Evolutionary conservation across 176 grass and related monocot species (phyloP), one percentile per base, ranked within the genome.

Genomic region (Aegilops longissima): DNA sequence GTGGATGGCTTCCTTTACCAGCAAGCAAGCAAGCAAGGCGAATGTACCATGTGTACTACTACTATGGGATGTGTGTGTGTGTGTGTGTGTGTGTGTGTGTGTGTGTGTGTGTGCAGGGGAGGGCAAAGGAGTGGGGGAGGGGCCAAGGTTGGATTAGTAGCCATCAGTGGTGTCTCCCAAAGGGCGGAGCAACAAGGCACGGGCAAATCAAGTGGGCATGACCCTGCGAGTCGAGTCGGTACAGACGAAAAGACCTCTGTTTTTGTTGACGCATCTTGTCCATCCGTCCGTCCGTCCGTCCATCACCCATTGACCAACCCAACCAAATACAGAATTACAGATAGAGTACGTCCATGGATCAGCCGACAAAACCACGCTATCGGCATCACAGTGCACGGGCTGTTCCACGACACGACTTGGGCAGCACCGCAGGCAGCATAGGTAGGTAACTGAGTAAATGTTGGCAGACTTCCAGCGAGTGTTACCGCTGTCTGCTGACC

Each of bases 181-280:
- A 79, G 65, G 33, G 74, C 12, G 29, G 44, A 23, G 17, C 20
- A 20, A 44, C 3, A 1, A 20, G 3, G 66, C 80, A 61, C 71
- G 30, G 75, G 75, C 44, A 67, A 2, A 54, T 54, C 51, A 54
- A 54, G 14, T 54, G 51, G 51, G 5, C 14, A 52, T 18, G 13
- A 17, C 45, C 12, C 12, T 49, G 45, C 45, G 45, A 14, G 5
- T n/a, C 7, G 36, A 35, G 5, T 45, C 45, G 45, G 87, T 63
- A 73, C 78, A 86, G 78, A 90, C 83, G 82, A 77, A 77, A 90
- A 70, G 27, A 68, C 51, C 16, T 47, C 17, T 12, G 4, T 10
- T 65, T 65, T 59, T 85, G 73, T 76, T 78, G 85, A 74, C 51
- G 16, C 51, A 54, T 54, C 51, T 6, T 18, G 14, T 54, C 51